Conservation (phyloP, 129 eudicot species). For the Ambrosia artemisiifolia region DNA sequence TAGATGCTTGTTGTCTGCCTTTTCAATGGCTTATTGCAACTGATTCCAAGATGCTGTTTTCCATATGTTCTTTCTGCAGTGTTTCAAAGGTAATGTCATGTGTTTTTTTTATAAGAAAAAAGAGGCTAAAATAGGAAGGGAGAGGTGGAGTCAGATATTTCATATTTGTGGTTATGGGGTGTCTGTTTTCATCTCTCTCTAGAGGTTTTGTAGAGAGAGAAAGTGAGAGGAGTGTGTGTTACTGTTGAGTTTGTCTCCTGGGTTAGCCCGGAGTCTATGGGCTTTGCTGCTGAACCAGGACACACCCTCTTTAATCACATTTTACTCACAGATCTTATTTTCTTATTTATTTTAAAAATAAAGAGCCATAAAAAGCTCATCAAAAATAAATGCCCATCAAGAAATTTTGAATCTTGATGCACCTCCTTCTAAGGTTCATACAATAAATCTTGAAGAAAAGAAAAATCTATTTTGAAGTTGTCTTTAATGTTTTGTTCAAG, state of each 20-base stretch:
- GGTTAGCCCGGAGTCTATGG: slow-evolving; percentile 83
- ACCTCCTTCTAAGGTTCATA: not conserved
- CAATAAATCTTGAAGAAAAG: slow-evolving; percentile 17
- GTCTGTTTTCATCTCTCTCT: slow-evolving; percentile 16
- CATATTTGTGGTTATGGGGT: slow-evolving; percentile 54
- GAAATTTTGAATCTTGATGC: not conserved
- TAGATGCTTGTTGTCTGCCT: slow-evolving; percentile 93
- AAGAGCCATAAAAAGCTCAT: slow-evolving; percentile 34
- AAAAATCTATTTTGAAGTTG: not conserved
- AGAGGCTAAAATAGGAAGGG: slow-evolving; percentile 26
- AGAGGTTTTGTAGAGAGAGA: slow-evolving; percentile 36
- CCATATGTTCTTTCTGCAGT: slow-evolving; percentile 59
- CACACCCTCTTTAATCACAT: slow-evolving; percentile 46
- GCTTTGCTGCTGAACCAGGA: slow-evolving; percentile 90
- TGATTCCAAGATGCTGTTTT: slow-evolving; percentile 92
- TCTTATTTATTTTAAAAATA: slow-evolving; percentile 27
- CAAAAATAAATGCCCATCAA: not conserved
- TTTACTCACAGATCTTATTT: slow-evolving; percentile 51
- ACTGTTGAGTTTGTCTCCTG: slow-evolving; percentile 87
- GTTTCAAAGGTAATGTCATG: slow-evolving; percentile 33
- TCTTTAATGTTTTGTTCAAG: slow-evolving; percentile 23
- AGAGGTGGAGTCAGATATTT: slow-evolving; percentile 51
- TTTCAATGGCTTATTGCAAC: slow-evolving; percentile 67
- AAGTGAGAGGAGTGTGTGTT: slow-evolving; percentile 46
- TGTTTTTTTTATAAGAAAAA: slow-evolving; percentile 16